Evolutionary conservation across 2,329 filamentous ascomycete genomes (phyloP).

Genomic region (Penicillium hordei): DNA sequence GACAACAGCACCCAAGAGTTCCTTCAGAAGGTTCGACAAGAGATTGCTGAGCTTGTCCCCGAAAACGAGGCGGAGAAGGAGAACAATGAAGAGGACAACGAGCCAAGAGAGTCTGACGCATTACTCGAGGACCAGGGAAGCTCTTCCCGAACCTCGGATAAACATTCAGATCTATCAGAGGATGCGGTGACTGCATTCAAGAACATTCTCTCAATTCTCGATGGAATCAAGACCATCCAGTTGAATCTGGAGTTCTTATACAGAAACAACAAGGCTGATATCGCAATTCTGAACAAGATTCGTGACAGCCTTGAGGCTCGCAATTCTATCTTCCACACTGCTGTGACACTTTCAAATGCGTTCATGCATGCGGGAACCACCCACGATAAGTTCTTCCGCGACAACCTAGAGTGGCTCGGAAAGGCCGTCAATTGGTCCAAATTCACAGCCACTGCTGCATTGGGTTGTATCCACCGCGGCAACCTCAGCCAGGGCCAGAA

Average conservation of each 20-base stretch:
- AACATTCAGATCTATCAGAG: constrained; percentile 42
- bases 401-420: constrained; percentile 95
- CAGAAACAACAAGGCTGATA: constrained; percentile 89
- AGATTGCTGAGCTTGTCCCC: constrained; percentile 61
- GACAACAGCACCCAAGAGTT: constrained; percentile 99
- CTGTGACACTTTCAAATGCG: constrained; percentile 94
- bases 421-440: constrained; percentile 99
- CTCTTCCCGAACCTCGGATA: constrained; percentile 45
- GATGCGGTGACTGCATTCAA: constrained; percentile 56
- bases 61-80: constrained; percentile 44
- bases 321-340: constrained; percentile 98
- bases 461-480: constrained; percentile 94
- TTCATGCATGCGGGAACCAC: constrained; percentile 99
- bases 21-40: constrained; percentile 80
- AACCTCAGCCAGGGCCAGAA: constrained; percentile 93
- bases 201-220: constrained; percentile 64
- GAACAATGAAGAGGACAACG: constrained; percentile 53
- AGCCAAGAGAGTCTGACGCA: constrained; percentile 59
- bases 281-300: constrained; percentile 91
- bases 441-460: constrained; percentile 92
- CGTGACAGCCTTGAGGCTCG: constrained; percentile 92
- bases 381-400: constrained; percentile 96
- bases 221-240: constrained; percentile 90
- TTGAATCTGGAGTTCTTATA: constrained; percentile 96
- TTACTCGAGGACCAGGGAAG: constrained; percentile 53